Percentiles rank a stretch among this genome's conserved stretches.
phyloP scores from a whole-genome alignment of 2,329 filamentous ascomycete species.

The Sclerotinia borealis region DNA sequence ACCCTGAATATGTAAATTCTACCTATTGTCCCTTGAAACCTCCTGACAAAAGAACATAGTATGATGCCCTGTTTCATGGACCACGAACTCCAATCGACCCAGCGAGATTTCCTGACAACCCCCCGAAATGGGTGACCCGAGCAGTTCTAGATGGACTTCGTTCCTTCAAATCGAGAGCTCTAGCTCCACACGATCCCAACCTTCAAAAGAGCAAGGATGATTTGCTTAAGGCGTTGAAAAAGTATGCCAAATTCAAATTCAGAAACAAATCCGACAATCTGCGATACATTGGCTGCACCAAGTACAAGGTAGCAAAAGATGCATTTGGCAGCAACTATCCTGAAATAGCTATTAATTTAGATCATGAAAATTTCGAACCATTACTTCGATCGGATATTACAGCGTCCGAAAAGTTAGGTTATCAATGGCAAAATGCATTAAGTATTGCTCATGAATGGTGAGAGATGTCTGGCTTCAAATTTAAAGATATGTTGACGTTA shows the following conservation, averaged over 20 bases:
- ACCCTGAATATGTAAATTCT: not conserved
- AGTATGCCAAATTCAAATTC: not conserved
- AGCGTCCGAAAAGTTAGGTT: not conserved
- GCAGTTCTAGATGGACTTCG: not conserved
- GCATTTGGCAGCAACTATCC: not conserved
- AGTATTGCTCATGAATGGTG: conserved; percentile 2
- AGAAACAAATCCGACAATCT: not conserved
- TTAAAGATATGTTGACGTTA: not conserved
- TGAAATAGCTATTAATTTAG: not conserved
- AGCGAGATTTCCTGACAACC: not conserved
- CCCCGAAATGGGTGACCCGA: not conserved
- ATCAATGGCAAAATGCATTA: conserved; percentile 1
- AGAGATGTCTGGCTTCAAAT: not conserved
- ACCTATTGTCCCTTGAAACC: not conserved
- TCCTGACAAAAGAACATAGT: not conserved
- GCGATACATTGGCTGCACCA: not conserved
- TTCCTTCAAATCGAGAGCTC: not conserved
- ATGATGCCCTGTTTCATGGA: not conserved
- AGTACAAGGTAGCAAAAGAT: not conserved
- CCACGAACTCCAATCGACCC: not conserved
- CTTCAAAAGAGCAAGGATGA: not conserved
- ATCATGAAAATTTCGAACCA: not conserved
- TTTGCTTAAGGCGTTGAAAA: not conserved
- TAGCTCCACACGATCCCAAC: not conserved
- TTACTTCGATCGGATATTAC: not conserved